These are phyloP conservation scores for Mycena floridula DNA, from an alignment of 768 basidiomycete species.

Conservation along the genomic window DNA sequence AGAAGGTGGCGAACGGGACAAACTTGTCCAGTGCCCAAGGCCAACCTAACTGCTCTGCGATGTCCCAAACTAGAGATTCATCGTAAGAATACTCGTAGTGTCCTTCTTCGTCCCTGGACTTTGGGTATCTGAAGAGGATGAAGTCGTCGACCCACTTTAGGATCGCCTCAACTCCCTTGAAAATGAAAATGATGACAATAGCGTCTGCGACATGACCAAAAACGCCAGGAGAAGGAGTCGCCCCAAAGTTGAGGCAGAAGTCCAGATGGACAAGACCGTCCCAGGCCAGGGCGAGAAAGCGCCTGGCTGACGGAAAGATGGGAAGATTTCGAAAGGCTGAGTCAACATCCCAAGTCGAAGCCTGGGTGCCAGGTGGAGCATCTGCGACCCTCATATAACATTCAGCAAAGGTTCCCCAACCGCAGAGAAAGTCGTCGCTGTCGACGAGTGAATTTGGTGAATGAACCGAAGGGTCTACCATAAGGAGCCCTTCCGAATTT, in stretches of 20 bases:
- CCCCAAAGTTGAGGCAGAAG: conserved; percentile 16
- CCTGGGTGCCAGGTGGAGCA: conserved; percentile 4
- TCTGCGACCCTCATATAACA: background rate
- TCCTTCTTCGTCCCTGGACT: background rate
- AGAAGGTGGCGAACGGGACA: conserved; percentile 13
- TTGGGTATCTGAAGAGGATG: conserved; percentile 21
- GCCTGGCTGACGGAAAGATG: background rate
- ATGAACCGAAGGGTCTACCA: background rate
- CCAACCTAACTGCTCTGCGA: conserved; percentile 22
- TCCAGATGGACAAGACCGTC: conserved; percentile 6
- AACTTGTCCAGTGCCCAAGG: conserved; percentile 28
- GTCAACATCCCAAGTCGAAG: background rate
- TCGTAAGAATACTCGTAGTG: conserved; percentile 10
- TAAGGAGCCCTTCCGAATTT: background rate
- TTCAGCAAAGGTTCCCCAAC: conserved; percentile 13
- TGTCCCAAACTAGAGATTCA: conserved; percentile 15
- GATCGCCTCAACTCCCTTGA: conserved; percentile 11
- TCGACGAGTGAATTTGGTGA: conserved; percentile 9
- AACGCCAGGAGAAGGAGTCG: conserved; percentile 18
- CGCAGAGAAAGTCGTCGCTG: conserved; percentile 7
- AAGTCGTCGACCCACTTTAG: conserved; percentile 33
- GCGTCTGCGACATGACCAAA: conserved; percentile 26
- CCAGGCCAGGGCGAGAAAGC: background rate
- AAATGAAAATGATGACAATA: conserved; percentile 15
- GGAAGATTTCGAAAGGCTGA: conserved; percentile 4